Base-by-base conservation (phyloP, 1,284 basidiomycete species). In the Pseudozyma flocculosa region DNA sequence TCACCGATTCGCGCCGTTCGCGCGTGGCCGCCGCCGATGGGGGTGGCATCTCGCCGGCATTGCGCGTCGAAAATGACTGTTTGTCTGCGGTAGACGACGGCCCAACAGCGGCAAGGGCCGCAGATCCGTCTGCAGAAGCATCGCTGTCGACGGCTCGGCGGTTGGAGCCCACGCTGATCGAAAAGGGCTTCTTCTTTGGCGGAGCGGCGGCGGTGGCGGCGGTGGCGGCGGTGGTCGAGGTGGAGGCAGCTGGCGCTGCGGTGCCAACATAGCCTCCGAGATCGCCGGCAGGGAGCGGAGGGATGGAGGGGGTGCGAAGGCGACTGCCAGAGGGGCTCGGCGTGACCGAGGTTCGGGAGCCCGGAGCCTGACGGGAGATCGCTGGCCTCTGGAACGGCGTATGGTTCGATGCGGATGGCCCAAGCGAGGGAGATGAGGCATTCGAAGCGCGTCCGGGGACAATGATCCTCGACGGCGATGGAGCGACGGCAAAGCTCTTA, bases 401-500 rank as follows among this genome's bases (percentile, higher is more conserved):
- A n/a, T n/a, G n/a, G n/a, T n/a, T n/a, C n/a, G n/a, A n/a, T n/a
- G n/a, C n/a, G n/a, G n/a, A n/a, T n/a, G n/a, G n/a, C n/a, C n/a
- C n/a, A n/a, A n/a, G n/a, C n/a, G n/a, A n/a, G n/a, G n/a, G 4
- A 34, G 32, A 13, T 11, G 11, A 5, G 11, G 15, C 32, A 34
- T 5, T 17, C 15, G 9, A 13, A 13, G 7, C 32, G 4, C 32
- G 7, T 5, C 32, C 15, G 15, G 32, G 32, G 4, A 34, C 32
- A 17, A 34, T 40, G n/a, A 40, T 40, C n/a, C 38, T 45, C 10
- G 58, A 50, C 17, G 62, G 48, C 0, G 62, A 54, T 1, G 42
- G 48, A n/a, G 43, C 54, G 52, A 65, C 61, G 0, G 62, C 62
- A 34, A 57, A 65, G 58, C 62, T 65, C 36, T 65, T 24, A 43